These are phyloP conservation scores for Agaricales sp. DNA, from an alignment of 1,284 basidiomycete genomes.

Conservation along the genomic window DNA sequence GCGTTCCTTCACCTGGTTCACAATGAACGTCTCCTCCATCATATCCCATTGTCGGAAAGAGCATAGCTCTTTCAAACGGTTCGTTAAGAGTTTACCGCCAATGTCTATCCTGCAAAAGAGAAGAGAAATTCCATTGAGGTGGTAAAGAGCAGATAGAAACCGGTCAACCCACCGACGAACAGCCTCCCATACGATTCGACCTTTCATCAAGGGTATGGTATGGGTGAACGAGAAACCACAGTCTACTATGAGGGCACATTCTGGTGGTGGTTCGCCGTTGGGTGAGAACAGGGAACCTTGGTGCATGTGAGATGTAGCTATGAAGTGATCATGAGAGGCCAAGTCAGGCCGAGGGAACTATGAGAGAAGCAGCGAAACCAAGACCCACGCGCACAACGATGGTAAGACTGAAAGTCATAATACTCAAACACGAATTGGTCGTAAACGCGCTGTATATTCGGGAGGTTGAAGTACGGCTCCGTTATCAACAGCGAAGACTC, in stretches of 20 bases:
- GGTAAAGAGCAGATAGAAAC: too few relatives aligned
- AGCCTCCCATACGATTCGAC: constrained; percentile 55
- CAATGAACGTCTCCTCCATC: constrained; percentile 92
- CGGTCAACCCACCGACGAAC: too few relatives aligned
- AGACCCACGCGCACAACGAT: constrained; percentile 69
- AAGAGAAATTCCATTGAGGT: too few relatives aligned
- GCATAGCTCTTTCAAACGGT: constrained; percentile 87
- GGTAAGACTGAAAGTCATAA: constrained; percentile 84
- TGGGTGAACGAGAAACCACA: constrained; percentile 91
- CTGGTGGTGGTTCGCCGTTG: constrained; percentile 43
- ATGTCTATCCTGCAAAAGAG: constrained; percentile 93
- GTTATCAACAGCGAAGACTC: constrained; percentile 76
- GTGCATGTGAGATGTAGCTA: constrained; percentile 73
- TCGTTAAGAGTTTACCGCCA: constrained; percentile 90
- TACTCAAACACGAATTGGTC: constrained; percentile 95
- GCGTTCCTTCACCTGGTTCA: constrained; percentile 83
- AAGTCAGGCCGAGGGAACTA: constrained; percentile 11
- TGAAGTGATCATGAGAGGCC: constrained; percentile 12
- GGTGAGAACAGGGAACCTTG: constrained; percentile 62
- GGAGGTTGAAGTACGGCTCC: constrained; percentile 89
- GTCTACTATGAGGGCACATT: constrained; percentile 80
- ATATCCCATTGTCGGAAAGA: constrained; percentile 97
- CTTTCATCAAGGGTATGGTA: constrained; percentile 75
- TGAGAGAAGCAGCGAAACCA: too few relatives aligned
- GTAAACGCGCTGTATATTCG: constrained; percentile 83